Evolutionary conservation across 139 green algal genomes (phyloP).

Genomic region (Spirogloea muscicola): DNA sequence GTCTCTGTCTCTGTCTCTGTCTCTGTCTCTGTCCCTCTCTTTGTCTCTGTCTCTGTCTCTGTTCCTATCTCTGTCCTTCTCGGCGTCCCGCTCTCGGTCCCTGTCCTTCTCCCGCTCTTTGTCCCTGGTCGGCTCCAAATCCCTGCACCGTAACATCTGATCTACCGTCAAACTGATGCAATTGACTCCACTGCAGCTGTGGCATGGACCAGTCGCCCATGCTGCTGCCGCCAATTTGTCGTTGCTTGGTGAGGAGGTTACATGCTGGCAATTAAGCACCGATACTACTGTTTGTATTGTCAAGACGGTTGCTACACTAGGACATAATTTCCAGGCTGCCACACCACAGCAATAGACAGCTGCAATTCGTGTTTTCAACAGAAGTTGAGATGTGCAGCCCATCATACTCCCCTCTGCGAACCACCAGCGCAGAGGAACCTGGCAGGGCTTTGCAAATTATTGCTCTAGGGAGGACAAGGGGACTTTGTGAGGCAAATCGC

Average conservation of each 20-base stretch:
- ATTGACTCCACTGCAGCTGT: background rate
- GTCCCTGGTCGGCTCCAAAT: background rate
- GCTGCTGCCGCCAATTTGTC: too few relatives aligned
- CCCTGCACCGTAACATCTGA: background rate
- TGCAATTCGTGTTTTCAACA: background rate
- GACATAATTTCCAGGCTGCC: background rate
- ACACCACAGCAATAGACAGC: background rate
- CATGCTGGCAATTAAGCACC: background rate
- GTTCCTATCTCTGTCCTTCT: background rate
- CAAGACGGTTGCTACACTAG: background rate
- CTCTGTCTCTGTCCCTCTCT: constrained; percentile 6
- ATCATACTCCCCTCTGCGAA: constrained; percentile 26
- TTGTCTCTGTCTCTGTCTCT: background rate
- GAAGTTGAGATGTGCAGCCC: background rate
- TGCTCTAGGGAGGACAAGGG: background rate
- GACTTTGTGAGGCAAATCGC: too few relatives aligned
- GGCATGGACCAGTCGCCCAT: too few relatives aligned
- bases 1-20: constrained; percentile 12
- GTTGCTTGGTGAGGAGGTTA: too few relatives aligned
- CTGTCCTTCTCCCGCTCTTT: background rate
- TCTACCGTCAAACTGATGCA: background rate
- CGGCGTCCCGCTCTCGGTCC: background rate
- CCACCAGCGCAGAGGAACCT: constrained; percentile 19
- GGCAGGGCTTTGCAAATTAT: background rate
- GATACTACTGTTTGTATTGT: background rate